Conservation (phyloP, 2,329 filamentous ascomycete species). For the Hypoxylon sp. region DNA sequence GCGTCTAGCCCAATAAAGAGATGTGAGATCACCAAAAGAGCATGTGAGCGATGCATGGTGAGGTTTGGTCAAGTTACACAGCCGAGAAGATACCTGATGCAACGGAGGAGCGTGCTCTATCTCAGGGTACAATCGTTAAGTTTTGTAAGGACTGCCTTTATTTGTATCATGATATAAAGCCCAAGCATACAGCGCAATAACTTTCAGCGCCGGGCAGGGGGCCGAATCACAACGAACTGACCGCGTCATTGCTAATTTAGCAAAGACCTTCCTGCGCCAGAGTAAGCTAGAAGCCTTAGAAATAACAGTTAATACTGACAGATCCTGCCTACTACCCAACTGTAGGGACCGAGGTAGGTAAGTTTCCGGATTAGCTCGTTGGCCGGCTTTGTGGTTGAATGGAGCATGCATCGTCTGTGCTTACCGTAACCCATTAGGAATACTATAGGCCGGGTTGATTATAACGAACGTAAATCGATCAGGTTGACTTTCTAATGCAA, state of each 20-base stretch:
- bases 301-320: neutral
- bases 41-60: constrained; percentile 2
- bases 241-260: neutral
- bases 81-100: neutral
- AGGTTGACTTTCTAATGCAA: neutral
- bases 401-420: neutral
- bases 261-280: neutral
- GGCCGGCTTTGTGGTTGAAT: no score
- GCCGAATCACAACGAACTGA: neutral
- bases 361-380: neutral
- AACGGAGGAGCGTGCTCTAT: neutral
- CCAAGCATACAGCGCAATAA: neutral
- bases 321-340: neutral
- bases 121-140: neutral
- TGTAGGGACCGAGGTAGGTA: neutral
- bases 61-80: neutral
- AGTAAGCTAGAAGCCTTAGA: neutral
- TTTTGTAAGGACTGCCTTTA: neutral
- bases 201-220: neutral
- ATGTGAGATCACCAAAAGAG: constrained; percentile 1
- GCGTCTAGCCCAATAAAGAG: neutral
- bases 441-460: neutral
- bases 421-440: neutral
- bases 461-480: neutral
- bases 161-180: neutral